Conservation (phyloP, 169 alveolate genomes). For the Prorocentrum cordatum region DNA sequence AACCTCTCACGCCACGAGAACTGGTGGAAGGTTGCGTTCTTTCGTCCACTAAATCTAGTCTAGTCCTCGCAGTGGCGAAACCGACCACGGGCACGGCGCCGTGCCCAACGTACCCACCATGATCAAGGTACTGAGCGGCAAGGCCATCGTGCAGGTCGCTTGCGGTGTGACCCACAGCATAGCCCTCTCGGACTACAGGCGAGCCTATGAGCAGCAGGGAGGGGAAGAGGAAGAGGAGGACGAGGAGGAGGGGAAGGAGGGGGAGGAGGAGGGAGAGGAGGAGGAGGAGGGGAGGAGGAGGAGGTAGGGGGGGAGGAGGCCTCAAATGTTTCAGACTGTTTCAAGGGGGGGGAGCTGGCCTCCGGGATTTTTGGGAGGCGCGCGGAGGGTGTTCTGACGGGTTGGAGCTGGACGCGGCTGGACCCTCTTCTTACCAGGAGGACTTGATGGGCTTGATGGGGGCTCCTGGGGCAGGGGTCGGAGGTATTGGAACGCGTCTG, state of each 20-base stretch:
- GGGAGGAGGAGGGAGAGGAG: neutral
- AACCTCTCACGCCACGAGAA: too few species aligned
- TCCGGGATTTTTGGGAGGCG: too few species aligned
- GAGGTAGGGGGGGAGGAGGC: neutral
- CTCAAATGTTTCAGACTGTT: neutral
- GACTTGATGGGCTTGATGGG: too few species aligned
- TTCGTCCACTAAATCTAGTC: too few species aligned
- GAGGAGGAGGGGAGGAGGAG: neutral
- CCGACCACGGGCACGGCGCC: conserved; percentile 51
- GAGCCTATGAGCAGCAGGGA: too few species aligned
- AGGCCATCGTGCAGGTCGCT: conserved; percentile 54
- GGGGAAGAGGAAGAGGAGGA: neutral
- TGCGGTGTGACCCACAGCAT: conserved; percentile 63
- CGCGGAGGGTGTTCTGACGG: too few species aligned
- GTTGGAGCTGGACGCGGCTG: too few species aligned
- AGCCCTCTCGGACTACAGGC: conserved; percentile 69
- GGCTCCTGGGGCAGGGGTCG: too few species aligned
- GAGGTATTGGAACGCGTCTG: too few species aligned
- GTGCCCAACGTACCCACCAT: conserved; percentile 65
- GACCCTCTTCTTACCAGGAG: too few species aligned
- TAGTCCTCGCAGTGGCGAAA: too few species aligned
- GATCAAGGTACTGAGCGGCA: conserved; percentile 65
- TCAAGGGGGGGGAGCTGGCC: neutral
- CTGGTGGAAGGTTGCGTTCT: too few species aligned
- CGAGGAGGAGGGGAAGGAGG: neutral